Conservation (phyloP, 164 flowering plant species). For the Chimonanthus salicifolius region DNA sequence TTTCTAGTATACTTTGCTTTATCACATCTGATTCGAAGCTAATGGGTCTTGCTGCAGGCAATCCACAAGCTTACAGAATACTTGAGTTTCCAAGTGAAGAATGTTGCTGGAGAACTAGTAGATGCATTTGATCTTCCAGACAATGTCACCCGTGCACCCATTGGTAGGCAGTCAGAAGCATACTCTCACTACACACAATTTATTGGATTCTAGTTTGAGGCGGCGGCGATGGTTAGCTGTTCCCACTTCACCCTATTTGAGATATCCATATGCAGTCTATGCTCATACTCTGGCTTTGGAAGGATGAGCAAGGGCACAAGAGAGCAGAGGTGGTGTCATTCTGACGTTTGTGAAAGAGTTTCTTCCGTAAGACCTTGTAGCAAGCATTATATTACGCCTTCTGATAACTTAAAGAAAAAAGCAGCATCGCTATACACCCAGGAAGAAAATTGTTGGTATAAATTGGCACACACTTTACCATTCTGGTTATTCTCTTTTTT, state of each 20-base stretch:
- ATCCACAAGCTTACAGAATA: slow-evolving; percentile 90
- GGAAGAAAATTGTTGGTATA: too few relatives aligned
- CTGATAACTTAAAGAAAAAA: too few relatives aligned
- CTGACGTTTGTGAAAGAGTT: too few relatives aligned
- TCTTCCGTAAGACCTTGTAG: too few relatives aligned
- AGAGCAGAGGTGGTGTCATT: too few relatives aligned
- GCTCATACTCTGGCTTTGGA: too few relatives aligned
- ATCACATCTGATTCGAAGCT: not conserved
- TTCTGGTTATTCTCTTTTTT: too few relatives aligned
- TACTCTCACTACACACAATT: slow-evolving; percentile 71
- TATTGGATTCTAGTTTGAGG: slow-evolving; percentile 49
- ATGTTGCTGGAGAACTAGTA: slow-evolving; percentile 65
- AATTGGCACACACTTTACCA: too few relatives aligned
- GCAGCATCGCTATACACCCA: too few relatives aligned
- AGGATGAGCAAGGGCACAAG: too few relatives aligned
- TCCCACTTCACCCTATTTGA: not conserved
- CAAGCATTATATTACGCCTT: too few relatives aligned
- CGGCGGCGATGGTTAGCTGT: not conserved
- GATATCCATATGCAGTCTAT: not conserved
- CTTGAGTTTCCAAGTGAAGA: slow-evolving; percentile 82
- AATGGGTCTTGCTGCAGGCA: slow-evolving; percentile 51
- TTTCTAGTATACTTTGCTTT: not conserved
- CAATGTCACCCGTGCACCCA: slow-evolving; percentile 75
- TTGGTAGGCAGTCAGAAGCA: slow-evolving; percentile 72
- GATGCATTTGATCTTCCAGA: slow-evolving; percentile 89